A percentile compares a stretch with the other conserved stretches of the same genome.
These are phyloP conservation scores for Fusarium torulosum DNA, from an alignment of 2,329 filamentous ascomycete genomes.

Conservation along the genomic window DNA sequence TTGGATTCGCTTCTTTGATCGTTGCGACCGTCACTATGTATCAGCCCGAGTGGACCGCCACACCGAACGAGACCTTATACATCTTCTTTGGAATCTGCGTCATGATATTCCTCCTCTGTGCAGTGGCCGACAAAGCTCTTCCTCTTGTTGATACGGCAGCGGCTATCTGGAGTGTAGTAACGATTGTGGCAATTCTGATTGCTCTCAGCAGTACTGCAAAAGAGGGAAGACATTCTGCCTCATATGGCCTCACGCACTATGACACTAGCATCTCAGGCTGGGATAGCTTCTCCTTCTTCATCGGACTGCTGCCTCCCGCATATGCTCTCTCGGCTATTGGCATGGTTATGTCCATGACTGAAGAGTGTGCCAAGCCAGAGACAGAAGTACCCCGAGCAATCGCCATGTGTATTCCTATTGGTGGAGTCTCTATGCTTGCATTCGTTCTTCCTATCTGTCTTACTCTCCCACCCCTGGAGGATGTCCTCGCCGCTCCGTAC, in stretches of 20 bases:
- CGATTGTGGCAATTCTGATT: neutral
- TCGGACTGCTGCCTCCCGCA: neutral
- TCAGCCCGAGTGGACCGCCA: constrained; percentile 1
- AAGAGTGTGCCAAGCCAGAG: constrained; percentile 5
- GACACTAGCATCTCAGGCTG: constrained; percentile 1
- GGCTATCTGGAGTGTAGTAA: constrained; percentile 10
- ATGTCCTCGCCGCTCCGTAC: neutral
- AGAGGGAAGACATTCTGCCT: neutral
- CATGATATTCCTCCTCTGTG: neutral
- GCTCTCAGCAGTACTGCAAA: neutral
- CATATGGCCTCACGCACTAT: neutral
- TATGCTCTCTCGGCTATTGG: neutral
- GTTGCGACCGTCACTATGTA: constrained; percentile 1
- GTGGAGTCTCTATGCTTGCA: neutral
- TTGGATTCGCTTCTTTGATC: constrained; percentile 5
- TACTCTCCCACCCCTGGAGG: neutral
- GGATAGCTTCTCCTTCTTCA: constrained; percentile 3
- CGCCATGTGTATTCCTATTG: constrained; percentile 1
- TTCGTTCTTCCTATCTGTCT: constrained; percentile 4
- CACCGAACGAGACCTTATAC: constrained; percentile 2
- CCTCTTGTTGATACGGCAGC: constrained; percentile 2
- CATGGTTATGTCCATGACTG: constrained; percentile 1
- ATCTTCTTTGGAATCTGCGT: constrained; percentile 7
- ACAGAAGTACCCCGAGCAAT: constrained; percentile 2
- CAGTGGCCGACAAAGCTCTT: neutral